These are phyloP conservation scores for Aspergillus ibericus DNA, from an alignment of 2,329 filamentous ascomycete species.

Conservation along the genomic window DNA sequence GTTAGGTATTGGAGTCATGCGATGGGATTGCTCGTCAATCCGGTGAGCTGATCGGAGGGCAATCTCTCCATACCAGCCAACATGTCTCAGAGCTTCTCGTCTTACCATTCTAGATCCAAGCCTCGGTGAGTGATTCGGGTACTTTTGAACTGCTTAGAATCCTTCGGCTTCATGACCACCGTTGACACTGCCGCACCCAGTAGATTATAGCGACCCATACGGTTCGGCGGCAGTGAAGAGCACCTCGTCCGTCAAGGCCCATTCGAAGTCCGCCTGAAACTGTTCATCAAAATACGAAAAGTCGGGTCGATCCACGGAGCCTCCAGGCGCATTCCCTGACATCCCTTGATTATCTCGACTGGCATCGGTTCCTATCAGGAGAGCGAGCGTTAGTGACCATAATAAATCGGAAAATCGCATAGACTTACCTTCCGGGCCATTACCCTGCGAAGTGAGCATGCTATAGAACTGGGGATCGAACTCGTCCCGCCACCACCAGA, in stretches of 20 bases:
- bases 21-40: background rate
- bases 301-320: constrained; percentile 18
- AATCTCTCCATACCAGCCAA: too few species aligned
- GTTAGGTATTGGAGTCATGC: background rate
- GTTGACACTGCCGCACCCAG: background rate
- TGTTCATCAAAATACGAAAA: constrained; percentile 35
- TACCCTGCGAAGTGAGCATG: constrained; percentile 13
- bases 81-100: too few species aligned
- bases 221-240: constrained; percentile 28
- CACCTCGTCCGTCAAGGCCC: constrained; percentile 35
- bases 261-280: constrained; percentile 42
- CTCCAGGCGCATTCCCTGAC: constrained; percentile 3
- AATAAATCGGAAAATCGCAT: background rate
- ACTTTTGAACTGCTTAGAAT: too few species aligned
- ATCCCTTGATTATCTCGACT: constrained; percentile 6
- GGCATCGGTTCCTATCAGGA: constrained; percentile 16
- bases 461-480: constrained; percentile 31
- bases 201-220: constrained; percentile 24
- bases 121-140: background rate
- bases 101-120: background rate
- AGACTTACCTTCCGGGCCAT: constrained; percentile 17
- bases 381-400: background rate
- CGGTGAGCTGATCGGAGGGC: background rate
- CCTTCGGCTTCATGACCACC: background rate
- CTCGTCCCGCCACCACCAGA: constrained; percentile 49